Evolutionary conservation across 2,329 filamentous ascomycete species (phyloP), one percentile per base, ranked within the genome.

Genomic region (Pestalotiopsis fici): DNA sequence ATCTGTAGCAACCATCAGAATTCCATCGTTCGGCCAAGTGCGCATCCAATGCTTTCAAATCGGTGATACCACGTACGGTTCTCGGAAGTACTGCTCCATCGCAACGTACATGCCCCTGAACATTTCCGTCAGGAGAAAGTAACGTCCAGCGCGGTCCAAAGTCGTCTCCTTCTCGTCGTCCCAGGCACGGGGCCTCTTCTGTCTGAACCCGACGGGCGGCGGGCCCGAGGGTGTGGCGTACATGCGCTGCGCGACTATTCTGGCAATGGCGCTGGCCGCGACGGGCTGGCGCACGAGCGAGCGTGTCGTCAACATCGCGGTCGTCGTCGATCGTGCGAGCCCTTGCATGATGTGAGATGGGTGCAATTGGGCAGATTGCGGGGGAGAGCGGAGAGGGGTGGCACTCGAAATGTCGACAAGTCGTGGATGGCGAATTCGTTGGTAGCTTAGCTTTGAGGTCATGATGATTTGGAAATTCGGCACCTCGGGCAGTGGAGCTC

Each of bases 21-120:
- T 6, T 5, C 50, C 35, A 62, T 27, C 18, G 21, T 43, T 43
- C 7, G 21, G 18, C 3, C 23, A 12, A 11, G 4, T n/a, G 1
- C 2, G 25, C 12, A 57, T 27, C 55, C 55, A 57, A n/a, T 27
- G 27, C 55, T 11, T 50, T 21, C 6, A 9, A n/a, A 11, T 15
- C 25, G 60, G 35, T 3, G 31, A 5, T 35, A 21, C 47, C 68
- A 94, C 94, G 87, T 88, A 98, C 93, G 96, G 95, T 83, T 95
- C 94, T 81, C 96, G 88, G 87, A 99, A 98, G 88, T 92, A 99
- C 86, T 99, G 95, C 88, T 99, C 96, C 78, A 99, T 80, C 82
- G 96, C 90, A 73, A 99, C 91, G 79, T 98, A 99, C 96, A 99
- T 98, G 82, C 96, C 96, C 78, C 96, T 90, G 80, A 93, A 88